Evolutionary conservation across 1,284 basidiomycete genomes (phyloP).

Genomic region (Porogramme epimiltina): DNA sequence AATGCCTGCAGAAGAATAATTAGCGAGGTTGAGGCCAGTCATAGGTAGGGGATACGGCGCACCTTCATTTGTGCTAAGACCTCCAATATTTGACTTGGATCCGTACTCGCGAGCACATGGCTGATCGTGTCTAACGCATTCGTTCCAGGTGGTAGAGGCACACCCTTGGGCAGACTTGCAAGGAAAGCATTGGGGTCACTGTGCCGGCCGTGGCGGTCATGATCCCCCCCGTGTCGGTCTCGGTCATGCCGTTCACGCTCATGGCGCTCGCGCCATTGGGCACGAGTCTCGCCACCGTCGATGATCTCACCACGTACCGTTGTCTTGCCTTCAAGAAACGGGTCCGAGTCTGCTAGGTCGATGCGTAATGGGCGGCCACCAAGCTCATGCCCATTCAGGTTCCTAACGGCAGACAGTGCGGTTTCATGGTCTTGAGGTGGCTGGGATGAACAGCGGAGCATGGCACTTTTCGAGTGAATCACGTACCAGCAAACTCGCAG

Average conservation of each 20-base stretch:
- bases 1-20: conserved; percentile 61
- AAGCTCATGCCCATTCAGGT: conserved; percentile 72
- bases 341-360: conserved; percentile 60
- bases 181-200: conserved; percentile 59
- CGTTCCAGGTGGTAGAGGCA: conserved; percentile 74
- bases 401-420: conserved; percentile 75
- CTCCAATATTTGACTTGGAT: conserved; percentile 87
- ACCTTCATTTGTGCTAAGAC: conserved; percentile 99
- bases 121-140: conserved; percentile 86
- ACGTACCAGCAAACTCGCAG: conserved; percentile 93
- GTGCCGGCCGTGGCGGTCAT: conserved; percentile 18
- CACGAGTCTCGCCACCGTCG: conserved; percentile 57
- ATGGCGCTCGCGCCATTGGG: conserved; percentile 53
- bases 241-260: conserved; percentile 34
- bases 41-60: conserved; percentile 22
- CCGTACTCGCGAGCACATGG: conserved; percentile 84
- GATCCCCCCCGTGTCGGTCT: conserved; percentile 31
- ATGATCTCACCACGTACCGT: conserved; percentile 65
- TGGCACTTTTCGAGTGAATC: conserved; percentile 17
- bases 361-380: conserved; percentile 75
- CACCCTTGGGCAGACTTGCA: conserved; percentile 74
- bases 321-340: conserved; percentile 50
- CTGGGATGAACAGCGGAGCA: background rate
- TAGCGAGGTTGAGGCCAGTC: background rate
- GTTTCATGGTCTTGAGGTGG: conserved; percentile 83